Evolutionary conservation across 192 early-diverging fungal species (phyloP).

Genomic region (Linnemannia zychae): DNA sequence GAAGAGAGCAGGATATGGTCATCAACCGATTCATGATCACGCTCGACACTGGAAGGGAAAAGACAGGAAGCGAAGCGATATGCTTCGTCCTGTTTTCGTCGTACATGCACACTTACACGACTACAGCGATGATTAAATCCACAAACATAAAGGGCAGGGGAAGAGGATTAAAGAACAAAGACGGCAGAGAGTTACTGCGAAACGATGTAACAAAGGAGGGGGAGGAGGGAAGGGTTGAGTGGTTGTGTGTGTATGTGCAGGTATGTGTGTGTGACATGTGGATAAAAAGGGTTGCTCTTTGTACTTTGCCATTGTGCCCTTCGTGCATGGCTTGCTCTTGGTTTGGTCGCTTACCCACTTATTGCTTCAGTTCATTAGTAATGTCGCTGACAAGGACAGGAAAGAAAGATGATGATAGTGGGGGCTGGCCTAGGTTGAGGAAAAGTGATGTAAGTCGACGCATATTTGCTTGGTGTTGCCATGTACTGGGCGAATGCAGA

Average conservation of each 20-base stretch:
- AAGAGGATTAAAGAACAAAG: background rate
- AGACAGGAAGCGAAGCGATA: background rate
- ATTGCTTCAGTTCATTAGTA: background rate
- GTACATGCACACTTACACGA: background rate
- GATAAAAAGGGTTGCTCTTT: background rate
- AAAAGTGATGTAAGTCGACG: background rate
- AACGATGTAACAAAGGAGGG: background rate
- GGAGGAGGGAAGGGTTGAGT: background rate
- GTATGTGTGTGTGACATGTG: background rate
- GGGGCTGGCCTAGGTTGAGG: too few relatives aligned
- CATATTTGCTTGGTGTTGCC: background rate
- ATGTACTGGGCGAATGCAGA: background rate
- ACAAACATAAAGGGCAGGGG: background rate
- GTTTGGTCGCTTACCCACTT: background rate
- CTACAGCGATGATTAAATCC: background rate
- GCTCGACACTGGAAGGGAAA: background rate
- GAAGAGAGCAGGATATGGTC: background rate
- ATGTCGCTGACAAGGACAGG: too few relatives aligned
- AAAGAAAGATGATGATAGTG: background rate
- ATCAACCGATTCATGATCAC: background rate
- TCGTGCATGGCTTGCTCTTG: background rate
- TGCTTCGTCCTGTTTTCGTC: background rate
- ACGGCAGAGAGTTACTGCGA: background rate
- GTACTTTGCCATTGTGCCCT: background rate
- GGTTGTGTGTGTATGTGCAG: background rate